Evolutionary conservation across 1,139 yeast genomes (phyloP).

Genomic region (Suhomyces ambrosiae): DNA sequence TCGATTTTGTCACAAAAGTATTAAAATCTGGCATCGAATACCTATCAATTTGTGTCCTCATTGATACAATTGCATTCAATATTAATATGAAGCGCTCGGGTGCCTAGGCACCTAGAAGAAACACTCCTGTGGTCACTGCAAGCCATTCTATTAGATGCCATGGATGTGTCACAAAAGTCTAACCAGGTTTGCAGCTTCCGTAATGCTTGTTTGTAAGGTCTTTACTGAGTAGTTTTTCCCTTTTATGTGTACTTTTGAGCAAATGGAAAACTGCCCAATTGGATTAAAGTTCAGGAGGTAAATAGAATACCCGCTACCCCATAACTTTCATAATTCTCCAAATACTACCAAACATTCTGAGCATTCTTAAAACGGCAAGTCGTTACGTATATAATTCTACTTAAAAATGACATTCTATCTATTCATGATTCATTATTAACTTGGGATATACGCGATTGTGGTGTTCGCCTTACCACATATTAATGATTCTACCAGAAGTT

Average conservation of each 20-base stretch:
- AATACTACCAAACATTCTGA: too few relatives aligned
- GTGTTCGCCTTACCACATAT: neutral
- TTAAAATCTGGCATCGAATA: conserved; percentile 1
- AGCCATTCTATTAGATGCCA: conserved; percentile 5
- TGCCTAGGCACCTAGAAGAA: conserved; percentile 4
- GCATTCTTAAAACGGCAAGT: neutral
- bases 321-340: too few relatives aligned
- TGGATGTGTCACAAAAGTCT: conserved; percentile 4
- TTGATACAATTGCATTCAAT: conserved; percentile 7
- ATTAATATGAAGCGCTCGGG: conserved; percentile 6
- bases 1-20: neutral
- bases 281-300: too few relatives aligned
- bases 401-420: neutral
- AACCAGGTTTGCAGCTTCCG: too few relatives aligned
- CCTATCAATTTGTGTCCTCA: conserved; percentile 6
- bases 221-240: too few relatives aligned
- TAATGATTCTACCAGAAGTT: neutral
- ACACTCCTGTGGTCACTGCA: conserved; percentile 8
- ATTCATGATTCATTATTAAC: neutral
- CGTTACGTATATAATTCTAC: neutral
- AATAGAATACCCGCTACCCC: too few relatives aligned
- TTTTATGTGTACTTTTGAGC: too few relatives aligned
- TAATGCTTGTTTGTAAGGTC: too few relatives aligned
- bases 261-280: neutral
- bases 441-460: neutral